Base-by-base conservation (phyloP, 768 basidiomycete genomes). In the Russula earlei region DNA sequence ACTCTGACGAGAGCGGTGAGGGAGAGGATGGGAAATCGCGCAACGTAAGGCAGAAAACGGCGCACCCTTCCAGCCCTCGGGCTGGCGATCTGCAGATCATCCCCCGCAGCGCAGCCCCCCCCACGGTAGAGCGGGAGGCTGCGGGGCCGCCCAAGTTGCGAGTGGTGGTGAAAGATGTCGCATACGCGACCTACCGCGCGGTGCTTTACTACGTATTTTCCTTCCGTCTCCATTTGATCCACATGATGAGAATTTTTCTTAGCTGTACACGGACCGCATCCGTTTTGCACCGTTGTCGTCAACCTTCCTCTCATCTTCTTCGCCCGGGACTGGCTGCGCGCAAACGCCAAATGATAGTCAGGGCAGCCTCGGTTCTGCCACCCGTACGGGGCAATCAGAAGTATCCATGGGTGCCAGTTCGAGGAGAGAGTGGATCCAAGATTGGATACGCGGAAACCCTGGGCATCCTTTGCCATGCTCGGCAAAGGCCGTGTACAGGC, bases 231-330 rank as follows among this genome's bases (percentile, higher is more conserved):
- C 11, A 22, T 27, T 22, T 31, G 48, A 24, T 22, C n/a, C 22
- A 5, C 19, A 29, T 42, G 25, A 44, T 44, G 9, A 44, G 40
- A 4, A 27, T 38, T 15, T 31, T 19, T 53, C 62, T n/a, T 20
- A 91, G 90, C 72, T 93, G 24, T 94, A 93, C 67, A 93, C 91
- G 15, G 88, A 91, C 63, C 77, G 77, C 25, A 86, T 93, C 60
- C 77, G 83, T 27, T 93, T 93, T 61, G 87, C 91, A 0, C 91
- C 91, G 0, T 71, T 93, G 17, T 81, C 88, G 0, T 93, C 91
- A 6, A 78, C 81, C 31, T 85, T 87, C 60, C 34, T 71, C 37
- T 62, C 62, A 14, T 62, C 58, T 27, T 58, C 56, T 36, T 59
- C 64, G 17, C 34, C 49, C 24, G 52, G 51, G 40, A 25, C 54